Conservation (phyloP, 768 basidiomycete genomes). For the Kwoniella bestiolae region DNA sequence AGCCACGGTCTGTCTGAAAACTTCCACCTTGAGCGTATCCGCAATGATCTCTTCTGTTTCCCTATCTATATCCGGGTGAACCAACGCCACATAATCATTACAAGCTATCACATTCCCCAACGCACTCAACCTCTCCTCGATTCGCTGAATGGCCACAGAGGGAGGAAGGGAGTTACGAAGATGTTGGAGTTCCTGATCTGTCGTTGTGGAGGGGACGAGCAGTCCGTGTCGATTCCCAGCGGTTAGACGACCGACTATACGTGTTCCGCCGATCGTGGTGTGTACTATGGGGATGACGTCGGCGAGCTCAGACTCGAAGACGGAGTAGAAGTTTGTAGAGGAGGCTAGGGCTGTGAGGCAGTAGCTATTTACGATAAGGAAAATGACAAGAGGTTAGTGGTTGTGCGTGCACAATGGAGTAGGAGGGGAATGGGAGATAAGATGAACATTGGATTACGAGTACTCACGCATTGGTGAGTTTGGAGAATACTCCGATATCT, state of each 20-base stretch:
- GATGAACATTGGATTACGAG: conserved; percentile 4
- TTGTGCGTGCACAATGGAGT: background rate
- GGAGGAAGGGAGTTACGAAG: conserved; percentile 94
- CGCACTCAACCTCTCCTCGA: conserved; percentile 95
- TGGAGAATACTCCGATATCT: conserved; percentile 95
- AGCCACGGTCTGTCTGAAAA: conserved; percentile 96
- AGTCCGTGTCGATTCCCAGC: conserved; percentile 97
- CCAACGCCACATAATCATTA: conserved; percentile 98
- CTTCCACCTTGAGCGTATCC: conserved; percentile 97
- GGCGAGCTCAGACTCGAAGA: conserved; percentile 90
- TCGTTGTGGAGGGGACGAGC: conserved; percentile 91
- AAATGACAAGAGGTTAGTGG: conserved; percentile 1
- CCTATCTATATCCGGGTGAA: conserved; percentile 95
- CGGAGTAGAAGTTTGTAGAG: conserved; percentile 96
- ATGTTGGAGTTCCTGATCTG: conserved; percentile 98
- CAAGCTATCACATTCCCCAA: conserved; percentile 98
- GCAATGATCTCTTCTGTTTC: conserved; percentile 99
- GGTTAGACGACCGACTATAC: conserved; percentile 89
- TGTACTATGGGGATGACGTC: conserved; percentile 96
- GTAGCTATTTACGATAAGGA: conserved; percentile 64
- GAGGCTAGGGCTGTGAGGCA: conserved; percentile 92
- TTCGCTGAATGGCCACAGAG: conserved; percentile 87
- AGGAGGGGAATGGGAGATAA: no score
- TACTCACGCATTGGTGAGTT: conserved; percentile 79
- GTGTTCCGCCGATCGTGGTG: conserved; percentile 90